These are phyloP conservation scores for Cadophora sp. DNA, from an alignment of 2,329 filamentous ascomycete species.

Conservation along the genomic window DNA sequence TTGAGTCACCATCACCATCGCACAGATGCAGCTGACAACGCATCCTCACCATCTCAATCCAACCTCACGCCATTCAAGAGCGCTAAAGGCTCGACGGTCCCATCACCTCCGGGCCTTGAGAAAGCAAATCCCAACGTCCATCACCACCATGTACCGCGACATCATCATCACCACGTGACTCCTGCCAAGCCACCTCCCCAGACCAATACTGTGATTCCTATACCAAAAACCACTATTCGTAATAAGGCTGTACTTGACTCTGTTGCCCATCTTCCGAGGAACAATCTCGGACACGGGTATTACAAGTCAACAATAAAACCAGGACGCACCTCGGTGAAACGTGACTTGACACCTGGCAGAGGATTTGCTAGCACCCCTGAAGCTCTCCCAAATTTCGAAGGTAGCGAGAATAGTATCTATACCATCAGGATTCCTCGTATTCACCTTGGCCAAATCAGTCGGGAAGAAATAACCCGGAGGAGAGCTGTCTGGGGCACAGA, in stretches of 20 bases:
- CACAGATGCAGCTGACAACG: constrained; percentile 57
- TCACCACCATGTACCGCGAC: constrained; percentile 46
- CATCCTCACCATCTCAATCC: constrained; percentile 51
- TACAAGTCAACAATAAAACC: constrained; percentile 74
- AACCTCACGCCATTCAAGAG: constrained; percentile 56
- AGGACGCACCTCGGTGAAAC: constrained; percentile 52
- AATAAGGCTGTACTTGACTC: constrained; percentile 75
- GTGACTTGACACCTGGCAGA: constrained; percentile 46
- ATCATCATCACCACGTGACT: constrained; percentile 51
- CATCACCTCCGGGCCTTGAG: constrained; percentile 51
- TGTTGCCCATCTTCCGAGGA: constrained; percentile 72
- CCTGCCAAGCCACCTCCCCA: constrained; percentile 36
- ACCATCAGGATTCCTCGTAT: constrained; percentile 86
- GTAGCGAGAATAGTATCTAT: constrained; percentile 82
- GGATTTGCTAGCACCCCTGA: constrained; percentile 40
- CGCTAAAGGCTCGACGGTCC: constrained; percentile 54
- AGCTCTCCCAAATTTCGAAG: constrained; percentile 72
- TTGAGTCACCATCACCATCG: constrained; percentile 62
- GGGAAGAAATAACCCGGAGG: constrained; percentile 84
- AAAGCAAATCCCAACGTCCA: constrained; percentile 35
- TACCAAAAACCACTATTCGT: constrained; percentile 70
- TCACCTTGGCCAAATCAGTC: constrained; percentile 71
- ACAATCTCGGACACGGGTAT: constrained; percentile 83
- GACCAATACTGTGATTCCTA: constrained; percentile 56
- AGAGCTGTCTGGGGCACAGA: constrained; percentile 91